Base-by-base conservation (phyloP, 176 grass and related monocot species). In the Puya raimondii region DNA sequence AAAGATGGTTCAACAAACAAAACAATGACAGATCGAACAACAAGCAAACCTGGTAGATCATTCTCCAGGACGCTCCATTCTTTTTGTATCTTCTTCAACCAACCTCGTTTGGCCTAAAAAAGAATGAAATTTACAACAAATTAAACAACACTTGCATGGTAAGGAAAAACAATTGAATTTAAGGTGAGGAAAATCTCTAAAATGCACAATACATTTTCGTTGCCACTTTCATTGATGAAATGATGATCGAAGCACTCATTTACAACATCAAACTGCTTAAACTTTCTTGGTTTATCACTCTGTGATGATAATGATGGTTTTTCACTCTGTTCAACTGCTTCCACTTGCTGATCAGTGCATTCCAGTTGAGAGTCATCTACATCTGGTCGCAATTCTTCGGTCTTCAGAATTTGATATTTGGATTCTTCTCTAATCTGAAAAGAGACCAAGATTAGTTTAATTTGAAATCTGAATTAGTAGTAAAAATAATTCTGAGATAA, bases 51-150 rank as follows among this genome's bases (percentile, higher is more conserved):
- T 77, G 92, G 80, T 49, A 99, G 77, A 85, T 91, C 85, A 51
- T 86, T 91, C 67, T 91, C 78, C 69, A 99, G 76, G 74, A 91
- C 83, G 70, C 64, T 66, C 94, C 94, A 99, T 79, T 99, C 94
- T 57, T 90, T 84, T 49, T 84, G 94, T 47, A 99, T 81, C 78
- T 80, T 99, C 87, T 91, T 93, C 70, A 91, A 50, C 89, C 89
- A 99, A 70, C 71, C 75, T 88, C 85, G 92, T 72, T 85, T 88
- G 72, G 85, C 83, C 89, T 99, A 82, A 77, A 27, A 1, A 76
- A n/a, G 67, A 68, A 33, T 66, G 4, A 56, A 74, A 77, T 27
- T 23, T 52, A 72, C 42, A 50, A 68, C 23, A 51, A 63, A 23
- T 48, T 18, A 80, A 14, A 67, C 21, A 14, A 67, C 26, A 3